phyloP scores from a whole-genome alignment of 495 filamentous ascomycete species.

The Penicillium pancosmium region DNA sequence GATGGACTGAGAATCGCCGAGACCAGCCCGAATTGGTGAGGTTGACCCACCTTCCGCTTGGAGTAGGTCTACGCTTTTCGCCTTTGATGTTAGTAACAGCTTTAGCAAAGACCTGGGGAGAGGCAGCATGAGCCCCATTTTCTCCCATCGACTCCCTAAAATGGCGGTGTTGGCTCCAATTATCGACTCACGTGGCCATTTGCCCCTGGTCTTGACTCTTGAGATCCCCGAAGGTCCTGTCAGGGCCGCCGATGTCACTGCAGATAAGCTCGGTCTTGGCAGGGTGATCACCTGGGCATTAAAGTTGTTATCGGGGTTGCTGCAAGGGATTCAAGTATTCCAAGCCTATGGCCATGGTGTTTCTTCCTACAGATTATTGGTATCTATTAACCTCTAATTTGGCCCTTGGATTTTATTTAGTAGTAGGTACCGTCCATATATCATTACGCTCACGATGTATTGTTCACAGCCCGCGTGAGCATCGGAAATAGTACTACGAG shows the following conservation, averaged over 20 bases:
- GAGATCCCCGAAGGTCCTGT: background rate
- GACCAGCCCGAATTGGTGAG: conserved; percentile 6
- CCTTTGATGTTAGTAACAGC: conserved; percentile 8
- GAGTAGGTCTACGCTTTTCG: conserved; percentile 32
- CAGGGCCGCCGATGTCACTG: background rate
- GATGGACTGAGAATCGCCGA: conserved; percentile 25
- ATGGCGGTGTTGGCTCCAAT: background rate
- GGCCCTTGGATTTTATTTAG: background rate
- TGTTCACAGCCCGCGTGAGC: too few relatives aligned
- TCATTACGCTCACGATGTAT: too few relatives aligned
- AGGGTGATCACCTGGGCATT: background rate
- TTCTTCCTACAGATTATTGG: too few relatives aligned
- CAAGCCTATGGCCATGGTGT: too few relatives aligned
- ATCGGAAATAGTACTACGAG: too few relatives aligned
- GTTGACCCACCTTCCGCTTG: conserved; percentile 20
- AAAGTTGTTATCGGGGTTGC: background rate
- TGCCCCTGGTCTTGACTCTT: background rate
- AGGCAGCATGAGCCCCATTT: background rate
- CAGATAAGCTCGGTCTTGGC: conserved; percentile 7
- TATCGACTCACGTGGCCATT: conserved; percentile 1
- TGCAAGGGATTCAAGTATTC: too few relatives aligned
- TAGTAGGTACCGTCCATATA: too few relatives aligned
- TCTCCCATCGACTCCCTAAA: conserved; percentile 2
- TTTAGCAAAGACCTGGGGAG: background rate
- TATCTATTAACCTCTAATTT: background rate